These are phyloP conservation scores for Podosphaera fusca DNA, from an alignment of 2,329 filamentous ascomycete species.

Conservation along the genomic window DNA sequence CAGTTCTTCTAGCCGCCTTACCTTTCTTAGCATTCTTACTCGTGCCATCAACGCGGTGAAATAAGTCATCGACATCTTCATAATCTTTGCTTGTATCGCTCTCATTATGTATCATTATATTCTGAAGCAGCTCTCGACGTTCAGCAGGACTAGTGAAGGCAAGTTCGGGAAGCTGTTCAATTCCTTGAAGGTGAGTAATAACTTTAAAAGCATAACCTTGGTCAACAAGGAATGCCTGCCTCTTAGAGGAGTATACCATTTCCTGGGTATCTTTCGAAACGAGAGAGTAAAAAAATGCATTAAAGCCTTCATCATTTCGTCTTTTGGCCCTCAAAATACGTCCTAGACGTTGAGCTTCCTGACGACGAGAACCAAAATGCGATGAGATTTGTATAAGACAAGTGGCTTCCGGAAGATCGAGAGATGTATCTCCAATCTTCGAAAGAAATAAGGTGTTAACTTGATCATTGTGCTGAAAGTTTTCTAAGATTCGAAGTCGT, in stretches of 20 bases:
- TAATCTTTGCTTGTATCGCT: constrained; percentile 5
- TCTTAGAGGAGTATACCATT: constrained; percentile 93
- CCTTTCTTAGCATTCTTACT: constrained; percentile 24
- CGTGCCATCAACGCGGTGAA: constrained; percentile 21
- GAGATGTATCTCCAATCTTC: constrained; percentile 95
- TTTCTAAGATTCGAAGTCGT: constrained; percentile 67
- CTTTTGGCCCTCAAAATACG: constrained; percentile 87
- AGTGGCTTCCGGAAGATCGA: constrained; percentile 88
- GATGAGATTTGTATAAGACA: constrained; percentile 94
- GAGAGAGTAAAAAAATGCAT: constrained; percentile 94
- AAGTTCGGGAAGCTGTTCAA: constrained; percentile 61
- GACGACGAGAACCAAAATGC: constrained; percentile 87
- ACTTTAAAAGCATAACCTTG: constrained; percentile 98
- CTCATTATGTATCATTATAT: constrained; percentile 75
- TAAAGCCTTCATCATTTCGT: constrained; percentile 93
- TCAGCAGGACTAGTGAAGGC: constrained; percentile 61
- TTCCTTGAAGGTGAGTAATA: constrained; percentile 82
- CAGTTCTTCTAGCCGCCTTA: constrained; percentile 49
- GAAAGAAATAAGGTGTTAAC: constrained; percentile 89
- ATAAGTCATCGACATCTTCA: constrained; percentile 28
- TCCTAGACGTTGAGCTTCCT: constrained; percentile 83
- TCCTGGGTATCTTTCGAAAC: constrained; percentile 95
- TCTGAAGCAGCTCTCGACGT: constrained; percentile 64
- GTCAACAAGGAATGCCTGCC: constrained; percentile 90
- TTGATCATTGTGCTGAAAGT: constrained; percentile 79